Conservation (phyloP, 2,329 filamentous ascomycete genomes). For the Hortaea werneckii region DNA sequence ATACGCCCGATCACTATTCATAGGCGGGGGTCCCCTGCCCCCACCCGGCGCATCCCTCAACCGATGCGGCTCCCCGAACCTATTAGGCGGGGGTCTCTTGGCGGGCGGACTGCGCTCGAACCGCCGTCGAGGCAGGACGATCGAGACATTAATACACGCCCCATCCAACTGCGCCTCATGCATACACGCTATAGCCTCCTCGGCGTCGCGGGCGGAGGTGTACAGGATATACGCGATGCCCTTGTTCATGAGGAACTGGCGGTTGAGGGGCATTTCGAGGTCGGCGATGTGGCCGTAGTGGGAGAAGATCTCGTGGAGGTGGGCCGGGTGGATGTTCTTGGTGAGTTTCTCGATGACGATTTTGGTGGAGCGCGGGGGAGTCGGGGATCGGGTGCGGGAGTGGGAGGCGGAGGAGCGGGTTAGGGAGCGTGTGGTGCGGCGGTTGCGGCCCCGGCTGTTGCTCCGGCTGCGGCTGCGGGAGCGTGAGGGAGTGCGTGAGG, state of each 20-base stretch:
- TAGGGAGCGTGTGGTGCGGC: slow-evolving; percentile 1
- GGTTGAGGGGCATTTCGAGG: slow-evolving; percentile 82
- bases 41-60: slow-evolving; percentile 17
- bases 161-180: slow-evolving; percentile 87
- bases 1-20: slow-evolving; percentile 14
- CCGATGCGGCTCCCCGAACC: slow-evolving; percentile 31
- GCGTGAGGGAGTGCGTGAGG: slow-evolving; percentile 17
- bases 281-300: slow-evolving; percentile 77
- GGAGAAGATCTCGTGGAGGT: slow-evolving; percentile 86
- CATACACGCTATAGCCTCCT: slow-evolving; percentile 89
- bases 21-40: slow-evolving; percentile 17
- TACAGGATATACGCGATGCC: slow-evolving; percentile 91
- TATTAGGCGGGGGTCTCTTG: slow-evolving; percentile 49
- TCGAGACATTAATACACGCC: slow-evolving; percentile 71
- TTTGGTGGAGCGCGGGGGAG: slow-evolving; percentile 38
- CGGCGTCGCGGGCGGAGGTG: slow-evolving; percentile 64
- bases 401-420: slow-evolving; percentile 9
- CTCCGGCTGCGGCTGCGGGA: slow-evolving; percentile 1
- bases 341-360: slow-evolving; percentile 94
- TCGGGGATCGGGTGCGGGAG: slow-evolving; percentile 10
- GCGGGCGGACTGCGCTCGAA: slow-evolving; percentile 71
- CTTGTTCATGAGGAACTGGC: slow-evolving; percentile 75
- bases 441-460: slow-evolving; percentile 7
- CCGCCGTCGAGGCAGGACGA: slow-evolving; percentile 73
- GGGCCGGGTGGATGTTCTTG: slow-evolving; percentile 83